A percentile compares a stretch with the other conserved stretches of the same genome.
Evolutionary conservation across 331 rosid genomes (phyloP).

Genomic region (Quercus phellos): DNA sequence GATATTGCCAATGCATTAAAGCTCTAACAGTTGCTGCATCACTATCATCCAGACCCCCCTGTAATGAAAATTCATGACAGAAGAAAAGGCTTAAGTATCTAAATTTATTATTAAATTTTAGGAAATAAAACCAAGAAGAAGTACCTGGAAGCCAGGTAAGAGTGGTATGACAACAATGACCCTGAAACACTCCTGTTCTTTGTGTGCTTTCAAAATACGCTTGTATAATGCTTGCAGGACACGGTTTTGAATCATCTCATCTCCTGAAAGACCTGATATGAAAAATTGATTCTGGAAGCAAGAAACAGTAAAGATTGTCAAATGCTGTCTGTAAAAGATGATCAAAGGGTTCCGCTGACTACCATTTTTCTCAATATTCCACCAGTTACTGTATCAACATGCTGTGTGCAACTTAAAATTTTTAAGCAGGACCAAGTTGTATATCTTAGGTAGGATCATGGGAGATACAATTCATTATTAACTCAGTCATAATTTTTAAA

Average conservation of each 20-base stretch:
- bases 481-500: neutral
- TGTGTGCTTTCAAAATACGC: constrained; percentile 73
- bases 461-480: constrained; percentile 1
- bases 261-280: constrained; percentile 91
- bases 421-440: constrained; percentile 10
- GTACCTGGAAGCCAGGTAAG: constrained; percentile 86
- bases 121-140: neutral
- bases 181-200: constrained; percentile 71
- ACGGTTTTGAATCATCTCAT: constrained; percentile 81
- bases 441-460: constrained; percentile 6
- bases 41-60: constrained; percentile 96
- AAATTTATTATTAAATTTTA: neutral
- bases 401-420: neutral
- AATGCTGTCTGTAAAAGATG: neutral
- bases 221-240: constrained; percentile 76
- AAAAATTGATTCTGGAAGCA: constrained; percentile 92
- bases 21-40: constrained; percentile 99
- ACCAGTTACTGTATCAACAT: neutral
- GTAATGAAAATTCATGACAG: constrained; percentile 19
- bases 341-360: neutral
- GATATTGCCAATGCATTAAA: constrained; percentile 95
- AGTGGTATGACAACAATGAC: constrained; percentile 90
- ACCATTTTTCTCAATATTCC: neutral
- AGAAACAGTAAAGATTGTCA: neutral
- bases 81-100: neutral